Base-by-base conservation (phyloP, 495 filamentous ascomycete species). In the Chaetomium fimeti region DNA sequence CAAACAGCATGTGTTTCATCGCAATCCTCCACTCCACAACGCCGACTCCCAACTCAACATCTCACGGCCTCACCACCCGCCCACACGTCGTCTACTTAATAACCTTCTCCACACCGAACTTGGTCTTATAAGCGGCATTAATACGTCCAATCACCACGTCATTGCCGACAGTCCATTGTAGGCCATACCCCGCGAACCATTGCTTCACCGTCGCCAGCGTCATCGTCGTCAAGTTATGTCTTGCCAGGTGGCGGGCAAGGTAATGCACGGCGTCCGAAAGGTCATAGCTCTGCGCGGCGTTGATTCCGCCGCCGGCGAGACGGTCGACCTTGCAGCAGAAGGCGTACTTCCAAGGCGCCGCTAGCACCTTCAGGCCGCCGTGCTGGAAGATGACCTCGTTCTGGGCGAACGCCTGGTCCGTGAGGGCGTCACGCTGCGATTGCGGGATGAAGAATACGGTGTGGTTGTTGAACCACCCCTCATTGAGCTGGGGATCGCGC, bases 371-470 rank as follows among this genome's bases (percentile, higher is more conserved):
- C 49, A 52, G 49, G 24, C 49, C 49, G 2, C 12, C 4, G 6
- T 52, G 12, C 24, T 52, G 12, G 49, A 52, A 52, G 25, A 52
- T 52, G 49, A 52, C 3, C 15, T 52, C 49, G 24, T 52, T 25
- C 25, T 52, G 49, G 11, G 24, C 25, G 13, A 52, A 15, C 11
- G 49, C 49, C 25, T 52, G 24, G 20, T 52, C 25, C 5, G 49
- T 52, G 24, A 52, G 49, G 49, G 49, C 16, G 13, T 52, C 12
- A 1, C 49, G 49, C 13, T 52, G 49, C 24, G 13, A 24, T 13
- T 52, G 22, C 25, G 49, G 49, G 49, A 52, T 52, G 52, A 54
- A 54, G 27, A 54, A 36, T 28, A 54, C 27, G 52, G 49, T 52
- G 25, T 11, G 24, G 49, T 52, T 28, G 49, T 54, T 32, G 28